A percentile compares a stretch with the other conserved stretches of the same genome.
Evolutionary conservation across 371 early-diverging fungal species (phyloP).

Genomic region (Syncephalastrum monosporum): DNA sequence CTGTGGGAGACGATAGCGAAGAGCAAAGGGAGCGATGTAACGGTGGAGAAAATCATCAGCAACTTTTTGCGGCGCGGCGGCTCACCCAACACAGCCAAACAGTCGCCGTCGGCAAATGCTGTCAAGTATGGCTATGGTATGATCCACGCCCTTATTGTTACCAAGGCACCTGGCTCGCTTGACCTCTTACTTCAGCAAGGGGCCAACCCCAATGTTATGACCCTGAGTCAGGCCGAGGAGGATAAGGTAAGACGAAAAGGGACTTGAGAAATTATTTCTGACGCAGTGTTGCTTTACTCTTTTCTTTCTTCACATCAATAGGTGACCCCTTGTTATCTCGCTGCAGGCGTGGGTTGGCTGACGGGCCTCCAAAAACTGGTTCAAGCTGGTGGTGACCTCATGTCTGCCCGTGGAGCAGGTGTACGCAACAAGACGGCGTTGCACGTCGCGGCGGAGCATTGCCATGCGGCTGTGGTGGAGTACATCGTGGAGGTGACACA

Average conservation of each 20-base stretch:
- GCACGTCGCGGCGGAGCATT: slow-evolving; percentile 43
- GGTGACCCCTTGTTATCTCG: slow-evolving; percentile 47
- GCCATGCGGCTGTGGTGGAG: slow-evolving; percentile 36
- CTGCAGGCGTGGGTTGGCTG: slow-evolving; percentile 43
- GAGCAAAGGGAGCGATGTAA: slow-evolving; percentile 34
- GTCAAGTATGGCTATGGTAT: slow-evolving; percentile 49
- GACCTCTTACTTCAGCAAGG: slow-evolving; percentile 44
- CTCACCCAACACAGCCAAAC: slow-evolving; percentile 49
- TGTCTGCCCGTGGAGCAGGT: slow-evolving; percentile 40
- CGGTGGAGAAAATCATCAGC: slow-evolving; percentile 44
- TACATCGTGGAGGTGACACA: slow-evolving; percentile 39
- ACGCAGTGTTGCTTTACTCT: background rate
- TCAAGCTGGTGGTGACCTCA: slow-evolving; percentile 39
- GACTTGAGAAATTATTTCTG: background rate
- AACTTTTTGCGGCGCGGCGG: slow-evolving; percentile 45
- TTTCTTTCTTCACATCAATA: slow-evolving; percentile 7
- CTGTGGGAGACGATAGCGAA: slow-evolving; percentile 45
- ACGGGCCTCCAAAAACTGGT: slow-evolving; percentile 38
- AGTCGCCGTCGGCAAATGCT: slow-evolving; percentile 24
- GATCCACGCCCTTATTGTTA: slow-evolving; percentile 46
- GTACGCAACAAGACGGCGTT: slow-evolving; percentile 37
- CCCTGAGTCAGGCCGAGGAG: slow-evolving; percentile 33
- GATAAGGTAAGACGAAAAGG: slow-evolving; percentile 29
- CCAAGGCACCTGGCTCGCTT: slow-evolving; percentile 28
- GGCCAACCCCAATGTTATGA: slow-evolving; percentile 41